Percentiles rank a stretch among this genome's conserved stretches.
Conservation (phyloP, 163 green algal species). For the Chlamydomonas reinhardtii region DNA sequence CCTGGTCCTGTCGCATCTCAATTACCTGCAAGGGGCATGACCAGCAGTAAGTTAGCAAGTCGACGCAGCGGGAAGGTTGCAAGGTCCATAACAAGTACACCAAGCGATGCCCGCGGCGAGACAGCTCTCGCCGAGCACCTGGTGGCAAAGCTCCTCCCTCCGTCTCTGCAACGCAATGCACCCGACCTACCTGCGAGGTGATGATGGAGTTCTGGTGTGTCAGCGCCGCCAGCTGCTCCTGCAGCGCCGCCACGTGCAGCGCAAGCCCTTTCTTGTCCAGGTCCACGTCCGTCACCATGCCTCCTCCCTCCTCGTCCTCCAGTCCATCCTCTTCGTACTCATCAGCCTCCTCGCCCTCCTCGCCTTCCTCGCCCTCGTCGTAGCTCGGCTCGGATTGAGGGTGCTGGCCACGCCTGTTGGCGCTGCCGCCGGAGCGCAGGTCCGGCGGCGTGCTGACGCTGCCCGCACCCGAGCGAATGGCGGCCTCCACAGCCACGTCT, state of each 20-base stretch:
- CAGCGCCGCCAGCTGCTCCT: constrained; percentile 50
- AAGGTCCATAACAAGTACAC: too few relatives aligned
- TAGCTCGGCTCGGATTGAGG: too few relatives aligned
- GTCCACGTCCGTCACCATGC: neutral
- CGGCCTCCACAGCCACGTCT: too few relatives aligned
- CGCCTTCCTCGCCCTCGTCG: too few relatives aligned
- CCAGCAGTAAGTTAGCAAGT: too few relatives aligned
- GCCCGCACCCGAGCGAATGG: too few relatives aligned
- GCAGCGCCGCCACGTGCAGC: constrained; percentile 24
- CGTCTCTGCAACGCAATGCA: too few relatives aligned
- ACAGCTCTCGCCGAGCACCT: too few relatives aligned
- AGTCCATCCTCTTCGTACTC: neutral
- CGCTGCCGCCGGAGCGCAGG: neutral
- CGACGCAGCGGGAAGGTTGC: too few relatives aligned
- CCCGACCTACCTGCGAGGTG: constrained; percentile 11
- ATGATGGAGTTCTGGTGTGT: constrained; percentile 47
- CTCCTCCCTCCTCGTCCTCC: neutral
- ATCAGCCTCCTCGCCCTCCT: neutral
- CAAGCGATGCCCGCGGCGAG: too few relatives aligned
- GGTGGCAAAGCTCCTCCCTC: too few relatives aligned
- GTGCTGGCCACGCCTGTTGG: too few relatives aligned
- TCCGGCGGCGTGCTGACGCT: neutral
- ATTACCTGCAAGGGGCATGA: constrained; percentile 7
- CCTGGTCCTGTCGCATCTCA: constrained; percentile 36
- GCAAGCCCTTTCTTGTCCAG: constrained; percentile 12